Evolutionary conservation across 768 basidiomycete species (phyloP).

Genomic region (Suillus lakei): DNA sequence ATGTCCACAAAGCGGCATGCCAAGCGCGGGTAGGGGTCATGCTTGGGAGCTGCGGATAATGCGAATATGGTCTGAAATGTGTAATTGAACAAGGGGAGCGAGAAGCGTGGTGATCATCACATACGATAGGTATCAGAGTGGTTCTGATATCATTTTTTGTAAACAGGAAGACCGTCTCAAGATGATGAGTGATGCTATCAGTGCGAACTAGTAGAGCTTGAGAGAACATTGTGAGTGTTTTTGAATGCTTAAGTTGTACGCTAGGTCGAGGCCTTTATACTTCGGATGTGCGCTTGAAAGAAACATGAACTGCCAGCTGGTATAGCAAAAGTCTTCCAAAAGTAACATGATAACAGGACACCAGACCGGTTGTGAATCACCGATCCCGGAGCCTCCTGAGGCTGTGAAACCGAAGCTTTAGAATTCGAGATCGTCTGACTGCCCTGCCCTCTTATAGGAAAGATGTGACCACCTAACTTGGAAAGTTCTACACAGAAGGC

Average conservation of each 20-base stretch:
- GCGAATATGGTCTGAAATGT: conserved; percentile 37
- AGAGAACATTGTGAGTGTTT: neutral
- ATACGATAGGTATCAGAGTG: conserved; percentile 23
- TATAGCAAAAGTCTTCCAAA: neutral
- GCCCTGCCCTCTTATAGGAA: neutral
- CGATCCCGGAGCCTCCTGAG: neutral
- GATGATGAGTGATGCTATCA: conserved; percentile 14
- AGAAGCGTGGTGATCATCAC: neutral
- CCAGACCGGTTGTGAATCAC: neutral
- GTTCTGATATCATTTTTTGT: conserved; percentile 23
- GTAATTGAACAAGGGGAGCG: neutral
- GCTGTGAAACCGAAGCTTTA: neutral
- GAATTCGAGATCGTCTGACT: neutral
- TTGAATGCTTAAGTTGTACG: too few species aligned
- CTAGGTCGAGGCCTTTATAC: neutral
- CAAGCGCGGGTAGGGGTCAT: neutral
- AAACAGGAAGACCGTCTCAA: conserved; percentile 27
- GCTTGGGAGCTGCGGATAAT: conserved; percentile 25
- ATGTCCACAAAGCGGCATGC: conserved; percentile 43
- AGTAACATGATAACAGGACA: neutral
- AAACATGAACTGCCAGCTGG: neutral
- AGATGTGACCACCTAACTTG: neutral
- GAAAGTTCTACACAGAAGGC: neutral
- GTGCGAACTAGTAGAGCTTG: neutral
- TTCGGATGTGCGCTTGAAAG: neutral